Evolutionary conservation across 495 filamentous ascomycete species (phyloP), one percentile per base, ranked within the genome.

Genomic region (Aspergillus nidulans): DNA sequence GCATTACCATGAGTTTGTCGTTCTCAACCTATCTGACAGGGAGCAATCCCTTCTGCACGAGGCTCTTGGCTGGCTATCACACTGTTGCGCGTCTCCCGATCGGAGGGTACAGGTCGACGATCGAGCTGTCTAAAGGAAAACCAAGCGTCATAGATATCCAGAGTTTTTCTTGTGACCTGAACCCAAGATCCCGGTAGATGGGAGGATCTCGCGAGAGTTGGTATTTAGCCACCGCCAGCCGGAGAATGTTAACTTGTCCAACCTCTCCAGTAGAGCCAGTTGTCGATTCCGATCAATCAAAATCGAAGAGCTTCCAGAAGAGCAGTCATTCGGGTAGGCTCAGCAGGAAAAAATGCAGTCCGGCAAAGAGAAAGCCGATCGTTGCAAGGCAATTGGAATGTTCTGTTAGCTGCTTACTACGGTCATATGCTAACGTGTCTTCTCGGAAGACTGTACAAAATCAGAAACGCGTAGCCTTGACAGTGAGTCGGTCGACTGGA

Each of bases 401-500:
- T n/a, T n/a, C n/a, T n/a, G n/a, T n/a, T n/a, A n/a, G n/a, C n/a
- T n/a, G n/a, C n/a, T n/a, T n/a, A n/a, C n/a, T 49, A 39, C 32
- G 1, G 1, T 13, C 28, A 36, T 2, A 49, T 32, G 10, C 30
- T 32, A 21, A 38, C 2, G 10, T 23, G 36, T 3, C 25, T 40
- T n/a, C 30, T 25, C 13, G 20, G 28, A n/a, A 45, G 49, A 52
- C 7, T 16, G 28, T 19, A 53, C 24, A 28, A 25, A 26, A 57
- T 36, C 28, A 32, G 56, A 30, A 40, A 44, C 15, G 68, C 64
- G 1, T 73, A 8, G 70, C 56, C 55, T 71, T 18, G 70, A 71
- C 45, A 71, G 68, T 45, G 70, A 73, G 39, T 70, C 70, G 70
- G 68, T 71, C 3, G 56, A 20, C 50, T 64, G 0, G n/a, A 23